Conservation (phyloP, 345 rosid species). For the Mallotus nudiflorus region DNA sequence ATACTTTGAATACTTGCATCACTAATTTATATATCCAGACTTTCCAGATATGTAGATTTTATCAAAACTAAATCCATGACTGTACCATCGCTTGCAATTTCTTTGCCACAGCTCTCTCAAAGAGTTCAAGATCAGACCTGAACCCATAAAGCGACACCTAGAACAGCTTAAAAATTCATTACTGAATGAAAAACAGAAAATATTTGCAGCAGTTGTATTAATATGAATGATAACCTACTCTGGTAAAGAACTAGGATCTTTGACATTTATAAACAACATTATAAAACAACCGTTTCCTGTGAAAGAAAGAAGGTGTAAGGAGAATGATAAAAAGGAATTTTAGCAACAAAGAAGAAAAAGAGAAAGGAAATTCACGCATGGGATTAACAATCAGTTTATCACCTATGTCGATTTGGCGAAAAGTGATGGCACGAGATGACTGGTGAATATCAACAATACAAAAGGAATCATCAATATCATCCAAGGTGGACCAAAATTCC, state of each 20-base stretch:
- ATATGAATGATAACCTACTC: constrained; percentile 51
- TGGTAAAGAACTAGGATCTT: constrained; percentile 66
- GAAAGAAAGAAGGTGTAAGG: no score
- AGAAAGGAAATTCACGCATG: neutral
- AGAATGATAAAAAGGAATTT: constrained; percentile 8
- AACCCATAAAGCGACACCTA: constrained; percentile 73
- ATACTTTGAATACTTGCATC: no score
- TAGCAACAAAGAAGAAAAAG: neutral
- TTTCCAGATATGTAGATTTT: constrained; percentile 11
- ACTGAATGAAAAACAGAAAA: constrained; percentile 16
- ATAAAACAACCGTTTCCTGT: constrained; percentile 67
- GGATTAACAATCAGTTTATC: constrained; percentile 38
- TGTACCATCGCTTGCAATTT: constrained; percentile 60
- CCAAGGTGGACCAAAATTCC: constrained; percentile 75
- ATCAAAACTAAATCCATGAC: constrained; percentile 8
- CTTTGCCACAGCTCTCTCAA: constrained; percentile 56
- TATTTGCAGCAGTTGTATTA: constrained; percentile 4
- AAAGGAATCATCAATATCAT: constrained; percentile 69
- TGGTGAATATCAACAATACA: constrained; percentile 49
- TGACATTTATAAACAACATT: constrained; percentile 40
- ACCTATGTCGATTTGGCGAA: constrained; percentile 58
- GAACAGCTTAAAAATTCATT: constrained; percentile 16
- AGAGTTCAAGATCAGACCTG: constrained; percentile 35
- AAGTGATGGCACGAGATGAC: constrained; percentile 44
- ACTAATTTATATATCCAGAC: neutral